Evolutionary conservation across 768 basidiomycete species (phyloP).

Genomic region (Phallus indusiatus): DNA sequence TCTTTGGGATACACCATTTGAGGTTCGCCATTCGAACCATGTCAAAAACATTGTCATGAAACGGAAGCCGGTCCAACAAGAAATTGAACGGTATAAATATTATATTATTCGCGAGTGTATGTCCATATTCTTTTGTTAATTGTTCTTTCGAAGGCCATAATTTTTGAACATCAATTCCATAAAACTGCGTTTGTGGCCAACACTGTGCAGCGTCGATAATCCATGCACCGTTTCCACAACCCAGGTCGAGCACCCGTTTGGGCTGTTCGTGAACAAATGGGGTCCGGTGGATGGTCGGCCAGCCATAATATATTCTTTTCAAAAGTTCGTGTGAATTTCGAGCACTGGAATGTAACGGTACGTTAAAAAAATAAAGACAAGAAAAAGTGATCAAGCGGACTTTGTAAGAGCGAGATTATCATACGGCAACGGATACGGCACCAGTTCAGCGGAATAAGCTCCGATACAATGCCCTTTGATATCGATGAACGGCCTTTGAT

Average conservation of each 20-base stretch:
- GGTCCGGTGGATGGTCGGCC: slow-evolving; percentile 49
- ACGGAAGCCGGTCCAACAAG: slow-evolving; percentile 41
- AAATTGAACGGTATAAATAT: slow-evolving; percentile 11
- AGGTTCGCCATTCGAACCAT: slow-evolving; percentile 67
- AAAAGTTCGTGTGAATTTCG: slow-evolving; percentile 41
- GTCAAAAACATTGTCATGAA: slow-evolving; percentile 55
- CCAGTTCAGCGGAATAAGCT: background rate
- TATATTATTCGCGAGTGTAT: slow-evolving; percentile 11
- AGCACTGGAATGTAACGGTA: slow-evolving; percentile 36
- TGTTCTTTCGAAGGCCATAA: slow-evolving; percentile 19
- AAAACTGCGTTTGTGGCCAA: slow-evolving; percentile 55
- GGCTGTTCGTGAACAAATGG: slow-evolving; percentile 38
- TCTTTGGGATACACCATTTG: slow-evolving; percentile 47
- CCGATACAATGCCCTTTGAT: background rate
- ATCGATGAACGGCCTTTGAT: too few species aligned
- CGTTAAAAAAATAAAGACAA: background rate
- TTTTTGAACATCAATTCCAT: slow-evolving; percentile 56
- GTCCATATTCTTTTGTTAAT: slow-evolving; percentile 14
- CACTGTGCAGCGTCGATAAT: slow-evolving; percentile 44
- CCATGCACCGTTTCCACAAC: slow-evolving; percentile 70
- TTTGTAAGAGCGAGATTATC: background rate
- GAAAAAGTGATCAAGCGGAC: background rate
- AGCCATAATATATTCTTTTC: slow-evolving; percentile 42
- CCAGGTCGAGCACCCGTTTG: slow-evolving; percentile 55
- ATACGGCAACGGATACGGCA: slow-evolving; percentile 3